Conservation (phyloP, 2,329 filamentous ascomycete genomes). For the Ambrosiella xylebori region DNA sequence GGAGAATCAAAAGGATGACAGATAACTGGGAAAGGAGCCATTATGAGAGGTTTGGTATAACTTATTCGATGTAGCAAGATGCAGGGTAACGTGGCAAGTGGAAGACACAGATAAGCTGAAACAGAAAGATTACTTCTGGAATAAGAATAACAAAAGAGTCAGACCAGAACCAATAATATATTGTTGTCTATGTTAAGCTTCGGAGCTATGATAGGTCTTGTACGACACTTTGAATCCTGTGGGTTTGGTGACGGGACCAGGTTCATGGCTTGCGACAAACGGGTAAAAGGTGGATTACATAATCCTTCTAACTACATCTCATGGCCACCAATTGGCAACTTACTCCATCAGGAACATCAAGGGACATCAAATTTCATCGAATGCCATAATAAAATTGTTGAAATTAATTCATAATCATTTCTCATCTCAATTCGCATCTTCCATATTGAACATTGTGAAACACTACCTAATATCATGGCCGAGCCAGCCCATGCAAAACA, state of each 20-base stretch:
- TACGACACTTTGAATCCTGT: neutral
- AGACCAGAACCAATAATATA: no score
- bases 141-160: no score
- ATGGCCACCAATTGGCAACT: neutral
- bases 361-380: neutral
- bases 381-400: neutral
- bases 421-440: no score
- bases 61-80: neutral
- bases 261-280: neutral
- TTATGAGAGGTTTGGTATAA: conserved; percentile 4
- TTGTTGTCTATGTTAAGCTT: no score
- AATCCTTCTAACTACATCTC: neutral
- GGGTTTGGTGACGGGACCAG: neutral
- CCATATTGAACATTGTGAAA: neutral
- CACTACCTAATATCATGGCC: neutral
- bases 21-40: conserved; percentile 24
- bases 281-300: neutral
- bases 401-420: no score
- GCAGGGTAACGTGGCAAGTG: no score
- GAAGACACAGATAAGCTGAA: no score
- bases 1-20: conserved; percentile 30
- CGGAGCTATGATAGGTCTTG: neutral
- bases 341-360: neutral
- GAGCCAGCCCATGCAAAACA: neutral
- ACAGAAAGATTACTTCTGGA: no score